phyloP scores from a whole-genome alignment of 2,329 filamentous ascomycete species.

The Cladosporium sp. region DNA sequence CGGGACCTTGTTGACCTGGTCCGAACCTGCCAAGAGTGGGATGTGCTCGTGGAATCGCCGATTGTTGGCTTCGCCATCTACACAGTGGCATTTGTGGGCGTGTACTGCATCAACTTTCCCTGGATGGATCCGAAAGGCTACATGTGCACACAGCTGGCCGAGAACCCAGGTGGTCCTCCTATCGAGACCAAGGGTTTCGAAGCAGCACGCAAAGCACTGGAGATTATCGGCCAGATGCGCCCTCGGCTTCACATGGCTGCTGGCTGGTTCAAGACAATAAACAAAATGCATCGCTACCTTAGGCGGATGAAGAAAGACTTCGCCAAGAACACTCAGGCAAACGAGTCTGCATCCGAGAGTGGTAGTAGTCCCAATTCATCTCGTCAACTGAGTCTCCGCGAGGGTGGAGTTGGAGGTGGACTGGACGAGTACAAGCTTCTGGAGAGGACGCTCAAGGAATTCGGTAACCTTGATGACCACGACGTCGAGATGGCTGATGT shows the following conservation, averaged over 20 bases:
- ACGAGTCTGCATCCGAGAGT: conserved; percentile 33
- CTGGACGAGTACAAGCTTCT: conserved; percentile 56
- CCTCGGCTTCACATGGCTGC: conserved; percentile 57
- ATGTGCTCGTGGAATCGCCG: conserved; percentile 66
- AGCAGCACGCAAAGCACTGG: conserved; percentile 51
- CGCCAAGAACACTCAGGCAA: conserved; percentile 34
- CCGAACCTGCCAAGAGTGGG: conserved; percentile 59
- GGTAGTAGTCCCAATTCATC: conserved; percentile 33
- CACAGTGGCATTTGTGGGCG: conserved; percentile 63
- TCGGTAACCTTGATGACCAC: conserved; percentile 38
- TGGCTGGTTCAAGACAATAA: conserved; percentile 56
- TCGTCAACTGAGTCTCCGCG: conserved; percentile 43
- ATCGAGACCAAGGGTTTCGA: conserved; percentile 37
- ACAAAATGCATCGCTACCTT: conserved; percentile 57
- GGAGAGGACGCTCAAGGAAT: conserved; percentile 39
- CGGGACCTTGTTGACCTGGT: conserved; percentile 66
- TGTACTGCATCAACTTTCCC: conserved; percentile 68
- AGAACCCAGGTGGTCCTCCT: background rate
- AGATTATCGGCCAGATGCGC: conserved; percentile 55
- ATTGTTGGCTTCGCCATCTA: conserved; percentile 68
- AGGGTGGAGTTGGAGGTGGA: conserved; percentile 51
- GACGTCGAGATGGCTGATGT: conserved; percentile 39
- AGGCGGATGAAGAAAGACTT: conserved; percentile 53
- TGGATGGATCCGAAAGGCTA: conserved; percentile 64
- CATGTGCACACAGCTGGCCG: conserved; percentile 43